Base-by-base conservation (phyloP, 2,329 filamentous ascomycete species). In the Tolypocladium sp. region DNA sequence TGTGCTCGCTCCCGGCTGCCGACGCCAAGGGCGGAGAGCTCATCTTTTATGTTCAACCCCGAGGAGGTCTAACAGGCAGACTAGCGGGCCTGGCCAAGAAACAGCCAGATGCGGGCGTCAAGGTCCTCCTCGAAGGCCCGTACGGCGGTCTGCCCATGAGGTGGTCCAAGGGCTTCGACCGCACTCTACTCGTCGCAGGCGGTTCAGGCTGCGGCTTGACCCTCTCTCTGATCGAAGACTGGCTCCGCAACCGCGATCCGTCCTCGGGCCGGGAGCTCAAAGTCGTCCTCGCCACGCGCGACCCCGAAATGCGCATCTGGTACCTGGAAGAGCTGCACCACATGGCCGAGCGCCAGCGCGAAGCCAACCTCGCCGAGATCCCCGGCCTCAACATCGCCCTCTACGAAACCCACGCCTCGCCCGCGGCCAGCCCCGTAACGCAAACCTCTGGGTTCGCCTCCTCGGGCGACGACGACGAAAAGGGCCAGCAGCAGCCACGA, bases 161-260 rank as follows among this genome's bases (percentile, higher is more conserved):
- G 6, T 73, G 74, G 53, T 66, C 77, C 17, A 63, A 67, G 0
- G 68, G 68, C 0, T 78, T 76, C 56, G 76, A 82, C 55, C 69
- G 69, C 9, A 67, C 71, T 0, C 66, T 86, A 0, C 67, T 85
- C 20, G 68, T 85, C 4, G 78, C 79, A 0, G 82, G 84, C 12
- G 83, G 84, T 0, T 80, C 83, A 0, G 83, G 83, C 1, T 79
- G 78, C 2, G 81, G 81, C 0, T 82, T 80, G 67, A 75, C 76
- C 1, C 65, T 86, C 0, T 74, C 76, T 0, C 69, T 84, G 6
- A 69, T 82, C 10, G 77, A 80, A 64, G 71, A 76, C 27, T 60
- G 56, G 56, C 9, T 68, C 68, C 20, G 59, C 56, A 30, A 27
- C 35, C 20, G 30, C 5, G 17, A 13, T 20, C 4, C 8, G 37